A percentile compares a stretch with the other conserved stretches of the same genome.
phyloP scores from a whole-genome alignment of 805 yeast species.

The Metschnikowia hibisci region DNA sequence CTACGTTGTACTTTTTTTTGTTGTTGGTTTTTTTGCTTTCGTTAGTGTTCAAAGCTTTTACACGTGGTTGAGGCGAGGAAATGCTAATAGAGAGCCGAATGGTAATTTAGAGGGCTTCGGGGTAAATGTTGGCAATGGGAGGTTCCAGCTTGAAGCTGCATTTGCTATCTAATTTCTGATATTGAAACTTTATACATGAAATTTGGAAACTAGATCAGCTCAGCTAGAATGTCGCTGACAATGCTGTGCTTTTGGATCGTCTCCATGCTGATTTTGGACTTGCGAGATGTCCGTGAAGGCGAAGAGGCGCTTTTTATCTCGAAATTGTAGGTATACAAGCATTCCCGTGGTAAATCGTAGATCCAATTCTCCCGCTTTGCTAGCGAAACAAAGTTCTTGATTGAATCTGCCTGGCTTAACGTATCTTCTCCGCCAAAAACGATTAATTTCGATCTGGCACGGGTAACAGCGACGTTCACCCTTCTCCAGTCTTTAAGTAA shows the following conservation, averaged over 20 bases:
- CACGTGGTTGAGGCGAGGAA: constrained; percentile 24
- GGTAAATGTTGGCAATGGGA: constrained; percentile 3
- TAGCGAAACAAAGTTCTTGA: constrained; percentile 58
- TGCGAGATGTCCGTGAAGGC: constrained; percentile 1
- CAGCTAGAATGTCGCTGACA: constrained; percentile 29
- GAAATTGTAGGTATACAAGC: constrained; percentile 36
- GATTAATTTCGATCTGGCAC: constrained; percentile 81
- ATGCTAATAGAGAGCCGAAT: constrained; percentile 9
- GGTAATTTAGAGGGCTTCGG: constrained; percentile 5
- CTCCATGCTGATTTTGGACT: constrained; percentile 8
- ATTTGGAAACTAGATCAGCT: constrained; percentile 16
- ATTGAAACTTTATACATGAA: not conserved
- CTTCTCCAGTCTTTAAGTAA: constrained; percentile 86
- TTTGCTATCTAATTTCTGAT: constrained; percentile 26
- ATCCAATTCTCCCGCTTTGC: constrained; percentile 61
- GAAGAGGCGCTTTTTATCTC: constrained; percentile 7
- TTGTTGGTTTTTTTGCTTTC: constrained; percentile 26
- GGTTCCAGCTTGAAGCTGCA: constrained; percentile 21
- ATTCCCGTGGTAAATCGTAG: constrained; percentile 48
- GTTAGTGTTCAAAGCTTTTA: constrained; percentile 27
- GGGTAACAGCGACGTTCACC: constrained; percentile 88
- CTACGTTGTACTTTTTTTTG: constrained; percentile 29
- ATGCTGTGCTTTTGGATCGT: constrained; percentile 22
- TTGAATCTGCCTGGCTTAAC: constrained; percentile 46
- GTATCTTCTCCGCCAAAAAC: constrained; percentile 77